Conservation (phyloP, 106 monocot genomes). For the Platanthera zijinensis region DNA sequence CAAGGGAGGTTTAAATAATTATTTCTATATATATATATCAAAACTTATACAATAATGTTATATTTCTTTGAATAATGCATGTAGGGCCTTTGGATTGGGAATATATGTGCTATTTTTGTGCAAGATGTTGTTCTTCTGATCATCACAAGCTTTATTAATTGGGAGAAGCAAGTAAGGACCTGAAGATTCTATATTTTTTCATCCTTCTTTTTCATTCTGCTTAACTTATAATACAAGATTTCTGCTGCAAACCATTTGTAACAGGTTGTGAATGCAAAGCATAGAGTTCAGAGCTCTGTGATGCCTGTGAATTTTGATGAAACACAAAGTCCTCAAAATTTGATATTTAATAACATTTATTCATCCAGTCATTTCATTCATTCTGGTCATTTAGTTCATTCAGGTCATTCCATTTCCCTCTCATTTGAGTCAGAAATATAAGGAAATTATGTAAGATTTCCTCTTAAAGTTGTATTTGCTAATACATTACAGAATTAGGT, state of each 20-base stretch:
- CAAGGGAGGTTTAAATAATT: too few species aligned
- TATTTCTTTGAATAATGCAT: neutral
- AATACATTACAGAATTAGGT: too few species aligned
- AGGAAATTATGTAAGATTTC: too few species aligned
- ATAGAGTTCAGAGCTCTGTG: neutral
- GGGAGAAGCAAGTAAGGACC: neutral
- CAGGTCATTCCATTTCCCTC: neutral
- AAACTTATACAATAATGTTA: neutral
- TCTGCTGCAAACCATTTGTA: neutral
- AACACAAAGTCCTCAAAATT: neutral
- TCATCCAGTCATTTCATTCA: too few species aligned
- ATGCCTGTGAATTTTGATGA: neutral
- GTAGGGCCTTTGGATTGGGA: conserved; percentile 6
- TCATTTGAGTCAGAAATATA: neutral
- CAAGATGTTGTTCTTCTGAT: neutral
- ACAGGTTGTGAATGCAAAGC: neutral
- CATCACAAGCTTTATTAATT: neutral
- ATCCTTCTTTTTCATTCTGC: neutral
- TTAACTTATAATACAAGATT: neutral
- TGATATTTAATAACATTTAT: neutral
- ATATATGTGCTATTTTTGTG: conserved; percentile 1
- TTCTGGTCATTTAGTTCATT: too few species aligned
- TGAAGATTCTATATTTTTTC: neutral
- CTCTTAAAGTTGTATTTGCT: too few species aligned
- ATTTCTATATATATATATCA: neutral